Conservation (phyloP, 257 asterid species). For the Salvia hispanica region DNA sequence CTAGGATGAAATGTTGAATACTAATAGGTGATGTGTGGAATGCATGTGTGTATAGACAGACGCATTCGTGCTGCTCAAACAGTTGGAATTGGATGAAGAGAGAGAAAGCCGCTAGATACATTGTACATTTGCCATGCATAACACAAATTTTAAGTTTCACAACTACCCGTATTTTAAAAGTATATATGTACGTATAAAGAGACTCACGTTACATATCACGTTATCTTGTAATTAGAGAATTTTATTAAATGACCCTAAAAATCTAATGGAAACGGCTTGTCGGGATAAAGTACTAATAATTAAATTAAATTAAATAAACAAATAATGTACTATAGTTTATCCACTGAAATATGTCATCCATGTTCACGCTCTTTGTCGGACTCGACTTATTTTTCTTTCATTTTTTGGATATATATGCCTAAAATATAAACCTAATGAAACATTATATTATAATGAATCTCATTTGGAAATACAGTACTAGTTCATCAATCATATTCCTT, state of each 20-base stretch:
- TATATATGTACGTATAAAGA: no score
- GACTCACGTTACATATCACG: no score
- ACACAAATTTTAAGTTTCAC: no score
- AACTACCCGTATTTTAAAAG: no score
- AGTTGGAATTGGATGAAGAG: slow-evolving; percentile 29
- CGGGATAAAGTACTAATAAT: slow-evolving; percentile 35
- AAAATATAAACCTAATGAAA: background rate
- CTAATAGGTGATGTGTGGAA: background rate
- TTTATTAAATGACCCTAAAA: slow-evolving; percentile 7
- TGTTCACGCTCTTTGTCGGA: slow-evolving; percentile 41
- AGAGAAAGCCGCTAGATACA: slow-evolving; percentile 34
- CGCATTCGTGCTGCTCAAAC: slow-evolving; percentile 8
- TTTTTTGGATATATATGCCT: background rate
- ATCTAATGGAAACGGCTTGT: slow-evolving; percentile 47
- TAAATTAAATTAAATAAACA: slow-evolving; percentile 15
- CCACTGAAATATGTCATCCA: slow-evolving; percentile 50
- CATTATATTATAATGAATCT: background rate
- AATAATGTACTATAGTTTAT: no score
- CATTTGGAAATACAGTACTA: background rate
- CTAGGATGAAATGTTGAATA: background rate
- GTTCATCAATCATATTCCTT: background rate
- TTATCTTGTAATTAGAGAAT: background rate
- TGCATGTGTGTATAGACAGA: slow-evolving; percentile 8
- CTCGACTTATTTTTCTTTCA: background rate
- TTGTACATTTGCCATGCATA: slow-evolving; percentile 18